These are phyloP conservation scores for Solanum tarijense DNA, from an alignment of 257 asterid genomes.

Conservation along the genomic window DNA sequence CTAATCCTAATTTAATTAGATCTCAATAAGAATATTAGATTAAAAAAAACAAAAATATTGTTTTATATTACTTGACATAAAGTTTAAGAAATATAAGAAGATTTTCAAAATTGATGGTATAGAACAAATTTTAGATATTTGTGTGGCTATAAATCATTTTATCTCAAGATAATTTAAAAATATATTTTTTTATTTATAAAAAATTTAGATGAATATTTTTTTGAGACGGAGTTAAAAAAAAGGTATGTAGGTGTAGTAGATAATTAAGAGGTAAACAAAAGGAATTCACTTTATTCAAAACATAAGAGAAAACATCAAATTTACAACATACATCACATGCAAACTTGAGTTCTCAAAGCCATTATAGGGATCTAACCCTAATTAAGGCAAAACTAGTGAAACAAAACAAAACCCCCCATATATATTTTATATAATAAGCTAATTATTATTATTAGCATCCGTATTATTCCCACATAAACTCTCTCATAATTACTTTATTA, in stretches of 20 bases:
- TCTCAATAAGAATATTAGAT: background rate
- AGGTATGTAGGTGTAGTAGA: background rate
- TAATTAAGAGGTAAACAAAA: background rate
- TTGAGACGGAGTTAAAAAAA: too few relatives aligned
- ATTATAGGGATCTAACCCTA: background rate
- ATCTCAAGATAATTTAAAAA: background rate
- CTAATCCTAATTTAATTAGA: background rate
- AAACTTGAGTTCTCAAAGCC: background rate
- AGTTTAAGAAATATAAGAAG: background rate
- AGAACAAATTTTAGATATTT: too few relatives aligned
- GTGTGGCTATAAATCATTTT: background rate
- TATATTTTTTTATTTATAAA: too few relatives aligned
- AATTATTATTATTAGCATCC: background rate
- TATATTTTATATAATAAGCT: background rate
- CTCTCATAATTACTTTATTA: background rate
- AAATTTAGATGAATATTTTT: too few relatives aligned
- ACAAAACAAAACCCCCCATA: background rate
- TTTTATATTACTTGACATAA: background rate
- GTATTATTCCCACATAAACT: background rate
- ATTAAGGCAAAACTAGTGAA: background rate
- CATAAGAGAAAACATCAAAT: background rate
- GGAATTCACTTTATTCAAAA: background rate
- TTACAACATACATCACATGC: background rate
- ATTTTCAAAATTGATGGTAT: too few relatives aligned
- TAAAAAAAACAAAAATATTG: accelerated